Evolutionary conservation across 805 yeast genomes (phyloP).

Genomic region (Jamesozyma rosinii): DNA sequence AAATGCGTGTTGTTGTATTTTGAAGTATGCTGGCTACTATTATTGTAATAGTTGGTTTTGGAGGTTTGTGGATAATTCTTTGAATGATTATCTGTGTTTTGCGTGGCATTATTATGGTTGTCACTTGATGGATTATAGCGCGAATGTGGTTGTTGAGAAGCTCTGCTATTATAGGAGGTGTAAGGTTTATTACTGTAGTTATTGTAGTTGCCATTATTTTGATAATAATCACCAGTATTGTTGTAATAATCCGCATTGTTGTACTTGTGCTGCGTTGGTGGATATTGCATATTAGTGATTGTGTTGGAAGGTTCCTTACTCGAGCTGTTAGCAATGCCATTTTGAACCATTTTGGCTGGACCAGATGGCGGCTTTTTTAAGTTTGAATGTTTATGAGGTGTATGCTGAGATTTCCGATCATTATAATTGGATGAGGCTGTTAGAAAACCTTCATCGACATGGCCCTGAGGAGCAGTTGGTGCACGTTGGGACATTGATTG

Average conservation of each 20-base stretch:
- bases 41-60: conserved; percentile 16
- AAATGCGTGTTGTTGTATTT: not conserved
- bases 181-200: not conserved
- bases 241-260: not conserved
- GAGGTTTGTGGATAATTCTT: not conserved
- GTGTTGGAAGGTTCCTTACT: not conserved
- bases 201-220: not conserved
- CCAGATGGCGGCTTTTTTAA: conserved; percentile 3
- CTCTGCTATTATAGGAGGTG: not conserved
- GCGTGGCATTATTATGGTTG: not conserved
- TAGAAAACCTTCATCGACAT: conserved; percentile 12
- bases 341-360: conserved; percentile 1
- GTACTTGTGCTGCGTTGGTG: not conserved
- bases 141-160: not conserved
- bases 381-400: not conserved
- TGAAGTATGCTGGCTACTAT: not conserved
- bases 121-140: not conserved
- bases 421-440: not conserved
- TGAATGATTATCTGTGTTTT: not conserved
- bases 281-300: not conserved
- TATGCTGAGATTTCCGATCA: not conserved
- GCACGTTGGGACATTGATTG: conserved; percentile 28
- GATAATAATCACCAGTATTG: not conserved
- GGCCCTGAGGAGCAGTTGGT: conserved; percentile 30
- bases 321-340: not conserved